Evolutionary conservation across 192 early-diverging fungal species (phyloP).

Genomic region (Diversispora eburnea): DNA sequence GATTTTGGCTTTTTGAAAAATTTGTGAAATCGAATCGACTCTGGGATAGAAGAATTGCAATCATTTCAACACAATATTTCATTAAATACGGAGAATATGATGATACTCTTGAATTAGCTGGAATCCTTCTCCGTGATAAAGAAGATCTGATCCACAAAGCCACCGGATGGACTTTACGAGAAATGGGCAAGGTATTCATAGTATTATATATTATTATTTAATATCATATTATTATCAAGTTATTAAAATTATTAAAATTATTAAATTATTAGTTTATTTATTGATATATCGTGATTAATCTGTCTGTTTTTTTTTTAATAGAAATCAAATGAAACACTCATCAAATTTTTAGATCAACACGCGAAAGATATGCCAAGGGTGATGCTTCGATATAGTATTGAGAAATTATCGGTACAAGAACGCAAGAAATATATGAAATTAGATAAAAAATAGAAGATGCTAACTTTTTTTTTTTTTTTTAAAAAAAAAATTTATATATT

Average conservation of each 20-base stretch:
- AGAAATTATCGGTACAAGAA: conserved; percentile 16
- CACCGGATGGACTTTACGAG: conserved; percentile 24
- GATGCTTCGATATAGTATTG: conserved; percentile 24
- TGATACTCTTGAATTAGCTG: conserved; percentile 18
- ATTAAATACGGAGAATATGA: conserved; percentile 13
- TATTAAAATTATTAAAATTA: not conserved
- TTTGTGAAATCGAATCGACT: not conserved
- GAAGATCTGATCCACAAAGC: conserved; percentile 26
- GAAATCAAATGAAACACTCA: conserved; percentile 18
- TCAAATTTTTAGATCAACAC: conserved; percentile 16
- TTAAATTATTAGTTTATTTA: not conserved
- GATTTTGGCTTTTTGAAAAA: conserved; percentile 13
- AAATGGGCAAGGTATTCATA: conserved; percentile 11
- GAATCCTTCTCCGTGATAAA: conserved; percentile 4
- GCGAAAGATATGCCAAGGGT: conserved; percentile 17
- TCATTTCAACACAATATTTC: conserved; percentile 9
- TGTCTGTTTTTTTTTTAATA: not conserved
- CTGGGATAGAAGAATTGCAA: conserved; percentile 28
- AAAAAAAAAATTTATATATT: not conserved
- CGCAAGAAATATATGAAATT: conserved; percentile 10
- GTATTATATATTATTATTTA: no score
- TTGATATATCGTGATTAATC: not conserved
- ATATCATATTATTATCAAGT: no score
- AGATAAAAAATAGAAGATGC: not conserved
- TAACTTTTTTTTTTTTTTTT: not conserved